phyloP scores from a whole-genome alignment of 176 grass and related monocot genomes.

The Aechmea fasciata region DNA sequence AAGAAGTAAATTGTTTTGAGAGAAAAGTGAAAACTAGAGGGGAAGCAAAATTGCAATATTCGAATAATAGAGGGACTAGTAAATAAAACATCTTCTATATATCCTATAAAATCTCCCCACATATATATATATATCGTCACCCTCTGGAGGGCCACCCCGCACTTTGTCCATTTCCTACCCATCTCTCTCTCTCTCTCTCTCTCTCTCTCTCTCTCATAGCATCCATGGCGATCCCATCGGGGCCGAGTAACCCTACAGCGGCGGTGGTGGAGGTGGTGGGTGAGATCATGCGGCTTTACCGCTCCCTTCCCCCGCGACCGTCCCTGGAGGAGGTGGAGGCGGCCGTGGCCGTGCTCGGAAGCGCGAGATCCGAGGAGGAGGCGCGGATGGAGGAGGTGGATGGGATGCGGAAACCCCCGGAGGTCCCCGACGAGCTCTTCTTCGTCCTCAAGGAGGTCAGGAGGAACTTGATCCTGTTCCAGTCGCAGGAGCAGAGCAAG shows the following conservation, averaged over 20 bases:
- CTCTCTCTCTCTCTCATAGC: background rate
- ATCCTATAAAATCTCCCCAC: too few species aligned
- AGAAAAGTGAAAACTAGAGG: too few species aligned
- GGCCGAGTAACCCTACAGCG: constrained; percentile 5
- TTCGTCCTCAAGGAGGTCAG: constrained; percentile 55
- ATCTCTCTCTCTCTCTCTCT: constrained; percentile 8
- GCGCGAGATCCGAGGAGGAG: constrained; percentile 54
- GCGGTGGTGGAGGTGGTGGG: constrained; percentile 37
- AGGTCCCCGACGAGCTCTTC: constrained; percentile 50
- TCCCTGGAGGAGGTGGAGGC: constrained; percentile 68
- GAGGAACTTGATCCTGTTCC: constrained; percentile 47
- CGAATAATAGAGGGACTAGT: too few species aligned
- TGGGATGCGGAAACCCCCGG: constrained; percentile 19
- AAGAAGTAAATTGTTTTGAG: too few species aligned
- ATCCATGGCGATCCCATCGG: constrained; percentile 20
- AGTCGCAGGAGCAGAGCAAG: constrained; percentile 62
- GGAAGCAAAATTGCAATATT: too few species aligned
- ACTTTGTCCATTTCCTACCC: background rate
- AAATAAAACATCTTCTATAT: too few species aligned
- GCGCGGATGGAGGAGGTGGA: constrained; percentile 41
- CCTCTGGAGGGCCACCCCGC: background rate
- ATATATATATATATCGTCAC: too few species aligned
- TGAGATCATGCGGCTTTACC: constrained; percentile 59
- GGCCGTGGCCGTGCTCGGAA: constrained; percentile 53
- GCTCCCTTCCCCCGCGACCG: constrained; percentile 59